Conservation (phyloP, 1,284 basidiomycete species). For the Cryptococcus deneoformans region DNA sequence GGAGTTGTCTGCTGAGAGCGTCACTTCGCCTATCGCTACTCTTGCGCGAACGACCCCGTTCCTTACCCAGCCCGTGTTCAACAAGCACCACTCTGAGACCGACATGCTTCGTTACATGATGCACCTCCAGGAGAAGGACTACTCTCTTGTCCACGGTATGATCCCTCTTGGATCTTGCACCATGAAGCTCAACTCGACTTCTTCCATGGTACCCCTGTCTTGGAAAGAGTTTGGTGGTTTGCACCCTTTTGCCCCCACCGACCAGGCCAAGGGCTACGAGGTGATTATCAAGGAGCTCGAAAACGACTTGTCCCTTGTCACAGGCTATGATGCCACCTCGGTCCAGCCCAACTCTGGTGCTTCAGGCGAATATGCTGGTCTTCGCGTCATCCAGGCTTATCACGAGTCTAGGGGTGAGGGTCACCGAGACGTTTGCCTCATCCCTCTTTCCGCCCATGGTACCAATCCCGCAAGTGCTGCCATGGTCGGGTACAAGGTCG, state of each 20-base stretch:
- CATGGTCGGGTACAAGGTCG: conserved; percentile 96
- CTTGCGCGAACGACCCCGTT: conserved; percentile 71
- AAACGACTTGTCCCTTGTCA: conserved; percentile 85
- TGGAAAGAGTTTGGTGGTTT: conserved; percentile 87
- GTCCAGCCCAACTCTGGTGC: conserved; percentile 98
- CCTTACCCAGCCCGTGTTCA: conserved; percentile 87
- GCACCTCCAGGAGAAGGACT: conserved; percentile 89
- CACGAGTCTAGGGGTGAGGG: conserved; percentile 83
- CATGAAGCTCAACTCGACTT: conserved; percentile 96
- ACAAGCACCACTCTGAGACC: conserved; percentile 93
- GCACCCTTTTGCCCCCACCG: conserved; percentile 88
- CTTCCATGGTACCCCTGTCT: conserved; percentile 93
- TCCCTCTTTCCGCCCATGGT: conserved; percentile 93
- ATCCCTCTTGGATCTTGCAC: conserved; percentile 95
- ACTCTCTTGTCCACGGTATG: conserved; percentile 94
- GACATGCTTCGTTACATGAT: conserved; percentile 97
- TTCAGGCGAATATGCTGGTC: conserved; percentile 90
- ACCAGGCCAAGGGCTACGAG: conserved; percentile 87
- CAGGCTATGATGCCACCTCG: conserved; percentile 91
- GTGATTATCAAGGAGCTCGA: conserved; percentile 88
- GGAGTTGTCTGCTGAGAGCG: conserved; percentile 27
- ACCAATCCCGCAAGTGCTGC: conserved; percentile 95
- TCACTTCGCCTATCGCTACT: conserved; percentile 51
- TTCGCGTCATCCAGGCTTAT: conserved; percentile 91
- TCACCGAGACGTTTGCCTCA: conserved; percentile 87